Evolutionary conservation across 1,139 yeast genomes (phyloP).

Genomic region (Suhomyces yuchorum): DNA sequence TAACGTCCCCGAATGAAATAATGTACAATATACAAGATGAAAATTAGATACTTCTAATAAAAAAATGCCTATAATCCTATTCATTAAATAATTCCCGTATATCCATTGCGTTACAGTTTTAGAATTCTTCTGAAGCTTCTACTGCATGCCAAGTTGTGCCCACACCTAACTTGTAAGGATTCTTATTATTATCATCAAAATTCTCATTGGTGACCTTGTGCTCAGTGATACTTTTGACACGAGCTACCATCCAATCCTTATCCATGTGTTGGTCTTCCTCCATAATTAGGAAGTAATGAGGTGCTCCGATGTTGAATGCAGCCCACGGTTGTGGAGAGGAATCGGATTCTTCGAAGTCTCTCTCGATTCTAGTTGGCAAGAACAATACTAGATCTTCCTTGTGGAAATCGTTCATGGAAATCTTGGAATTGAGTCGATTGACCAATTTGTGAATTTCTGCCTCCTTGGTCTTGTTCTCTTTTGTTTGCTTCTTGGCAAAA

Average conservation of each 20-base stretch:
- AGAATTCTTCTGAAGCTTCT: conserved; percentile 43
- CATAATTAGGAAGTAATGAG: conserved; percentile 66
- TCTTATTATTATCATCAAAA: conserved; percentile 29
- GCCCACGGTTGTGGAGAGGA: conserved; percentile 69
- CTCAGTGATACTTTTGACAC: conserved; percentile 54
- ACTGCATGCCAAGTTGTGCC: conserved; percentile 55
- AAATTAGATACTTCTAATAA: background rate
- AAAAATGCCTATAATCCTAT: background rate
- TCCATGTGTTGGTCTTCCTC: conserved; percentile 21
- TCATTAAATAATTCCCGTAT: background rate
- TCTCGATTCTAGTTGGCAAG: conserved; percentile 68
- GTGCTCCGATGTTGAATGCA: conserved; percentile 80
- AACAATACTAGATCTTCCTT: conserved; percentile 78
- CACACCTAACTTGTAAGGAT: conserved; percentile 52
- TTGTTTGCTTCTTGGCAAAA: conserved; percentile 82
- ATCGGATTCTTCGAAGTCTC: conserved; percentile 18
- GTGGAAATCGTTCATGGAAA: conserved; percentile 67
- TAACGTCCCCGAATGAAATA: conserved; percentile 45
- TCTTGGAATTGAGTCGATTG: conserved; percentile 47
- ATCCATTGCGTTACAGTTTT: background rate
- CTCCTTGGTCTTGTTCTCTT: conserved; percentile 62
- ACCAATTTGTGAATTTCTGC: conserved; percentile 43
- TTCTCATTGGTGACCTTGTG: conserved; percentile 43
- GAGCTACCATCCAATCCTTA: conserved; percentile 75
- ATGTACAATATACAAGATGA: conserved; percentile 1